A percentile compares a stretch with the other conserved stretches of the same genome.
These are phyloP conservation scores for Papiliotrema terrestris DNA, from an alignment of 1,284 basidiomycete species.

Conservation along the genomic window DNA sequence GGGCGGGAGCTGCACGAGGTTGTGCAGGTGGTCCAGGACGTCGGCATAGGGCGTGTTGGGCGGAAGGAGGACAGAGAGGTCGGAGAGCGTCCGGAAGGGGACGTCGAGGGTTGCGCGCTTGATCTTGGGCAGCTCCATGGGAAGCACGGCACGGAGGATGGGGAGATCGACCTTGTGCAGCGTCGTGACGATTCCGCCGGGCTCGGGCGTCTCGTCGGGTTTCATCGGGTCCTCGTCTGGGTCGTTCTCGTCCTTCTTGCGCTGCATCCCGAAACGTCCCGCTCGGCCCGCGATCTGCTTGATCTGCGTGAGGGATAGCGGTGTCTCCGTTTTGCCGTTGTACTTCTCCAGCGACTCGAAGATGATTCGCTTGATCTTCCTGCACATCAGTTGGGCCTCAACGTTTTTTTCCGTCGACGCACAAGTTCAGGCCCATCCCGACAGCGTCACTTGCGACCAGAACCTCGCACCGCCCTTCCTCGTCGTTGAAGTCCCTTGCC, in stretches of 20 bases:
- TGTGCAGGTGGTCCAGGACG: conserved; percentile 32
- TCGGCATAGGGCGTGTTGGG: conserved; percentile 34
- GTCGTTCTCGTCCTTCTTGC: not conserved
- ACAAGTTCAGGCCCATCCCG: conserved; percentile 96
- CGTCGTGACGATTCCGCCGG: conserved; percentile 70
- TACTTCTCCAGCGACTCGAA: conserved; percentile 76
- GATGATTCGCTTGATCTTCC: conserved; percentile 87
- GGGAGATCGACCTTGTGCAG: conserved; percentile 65
- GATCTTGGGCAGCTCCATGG: conserved; percentile 51
- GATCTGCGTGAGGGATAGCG: conserved; percentile 72
- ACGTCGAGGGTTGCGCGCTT: conserved; percentile 51
- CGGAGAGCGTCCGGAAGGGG: conserved; percentile 34
- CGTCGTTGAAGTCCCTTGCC: conserved; percentile 81
- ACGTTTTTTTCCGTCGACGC: conserved; percentile 39
- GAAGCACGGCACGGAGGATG: conserved; percentile 55
- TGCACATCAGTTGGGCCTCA: conserved; percentile 41
- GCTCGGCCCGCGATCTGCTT: conserved; percentile 97
- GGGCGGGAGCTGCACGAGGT: conserved; percentile 53
- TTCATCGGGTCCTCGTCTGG: not conserved
- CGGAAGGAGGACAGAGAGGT: conserved; percentile 50
- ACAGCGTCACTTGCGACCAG: conserved; percentile 89
- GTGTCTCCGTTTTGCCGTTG: conserved; percentile 57
- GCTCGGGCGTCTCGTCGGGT: conserved; percentile 41
- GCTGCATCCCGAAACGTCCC: conserved; percentile 73
- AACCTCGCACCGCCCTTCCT: conserved; percentile 71